These are phyloP conservation scores for Coemansia sp. DNA, from an alignment of 192 early-diverging fungal species.

Conservation along the genomic window DNA sequence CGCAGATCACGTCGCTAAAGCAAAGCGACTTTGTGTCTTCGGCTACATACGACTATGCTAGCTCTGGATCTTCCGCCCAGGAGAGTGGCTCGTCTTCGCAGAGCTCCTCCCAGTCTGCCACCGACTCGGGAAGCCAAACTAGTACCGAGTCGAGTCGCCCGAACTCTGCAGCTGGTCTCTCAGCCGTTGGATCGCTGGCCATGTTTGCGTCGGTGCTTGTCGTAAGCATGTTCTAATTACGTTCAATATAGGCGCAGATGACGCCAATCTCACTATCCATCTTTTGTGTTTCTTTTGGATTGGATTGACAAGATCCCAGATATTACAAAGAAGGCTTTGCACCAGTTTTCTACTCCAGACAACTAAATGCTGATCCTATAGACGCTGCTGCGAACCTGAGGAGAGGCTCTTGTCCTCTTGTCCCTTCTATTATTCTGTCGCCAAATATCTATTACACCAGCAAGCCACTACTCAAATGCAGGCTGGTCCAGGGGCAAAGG, in stretches of 20 bases:
- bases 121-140: constrained; percentile 13
- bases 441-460: background rate
- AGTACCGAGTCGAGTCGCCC: constrained; percentile 18
- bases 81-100: constrained; percentile 8
- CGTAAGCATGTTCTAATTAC: background rate
- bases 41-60: constrained; percentile 31
- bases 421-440: background rate
- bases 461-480: background rate
- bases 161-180: constrained; percentile 1
- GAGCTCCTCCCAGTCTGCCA: constrained; percentile 15
- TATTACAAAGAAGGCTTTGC: background rate
- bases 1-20: constrained; percentile 47
- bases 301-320: background rate
- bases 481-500: background rate
- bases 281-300: background rate
- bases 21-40: constrained; percentile 43
- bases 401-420: background rate
- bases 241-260: background rate
- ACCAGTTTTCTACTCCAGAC: background rate
- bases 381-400: background rate
- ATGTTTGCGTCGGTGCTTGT: constrained; percentile 12
- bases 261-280: background rate
- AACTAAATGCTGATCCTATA: background rate
- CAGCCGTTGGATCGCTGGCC: constrained; percentile 15
- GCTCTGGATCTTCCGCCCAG: constrained; percentile 1